phyloP scores from a whole-genome alignment of 1,284 basidiomycete genomes.

The Violaceomyces palustris region DNA sequence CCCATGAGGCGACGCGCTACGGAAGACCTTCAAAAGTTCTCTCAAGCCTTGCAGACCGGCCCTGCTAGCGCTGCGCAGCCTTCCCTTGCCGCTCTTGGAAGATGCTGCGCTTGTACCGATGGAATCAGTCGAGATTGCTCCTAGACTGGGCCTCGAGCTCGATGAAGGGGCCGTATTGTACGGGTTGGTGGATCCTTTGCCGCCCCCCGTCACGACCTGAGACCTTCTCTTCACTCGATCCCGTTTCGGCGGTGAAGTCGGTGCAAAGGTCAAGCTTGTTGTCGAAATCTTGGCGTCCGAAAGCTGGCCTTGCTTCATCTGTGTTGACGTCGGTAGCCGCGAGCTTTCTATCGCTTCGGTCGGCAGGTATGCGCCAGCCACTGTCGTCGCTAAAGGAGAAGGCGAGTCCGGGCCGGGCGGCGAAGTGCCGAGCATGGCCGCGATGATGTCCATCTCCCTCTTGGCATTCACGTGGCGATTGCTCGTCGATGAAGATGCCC shows the following conservation, averaged over 20 bases:
- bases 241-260: conserved; percentile 1
- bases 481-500: conserved; percentile 9
- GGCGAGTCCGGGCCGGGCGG: conserved; percentile 5
- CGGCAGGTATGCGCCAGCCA: conserved; percentile 10
- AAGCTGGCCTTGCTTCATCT: neutral
- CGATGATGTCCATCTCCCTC: conserved; percentile 39
- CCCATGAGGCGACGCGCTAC: conserved; percentile 3
- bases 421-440: conserved; percentile 27
- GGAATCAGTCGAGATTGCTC: conserved; percentile 1
- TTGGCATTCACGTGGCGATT: conserved; percentile 26
- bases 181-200: conserved; percentile 1
- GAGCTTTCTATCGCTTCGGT: neutral
- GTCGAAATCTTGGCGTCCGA: neutral
- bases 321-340: neutral
- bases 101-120: conserved; percentile 12
- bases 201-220: neutral
- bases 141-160: conserved; percentile 1
- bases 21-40: conserved; percentile 28
- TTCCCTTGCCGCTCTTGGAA: conserved; percentile 23
- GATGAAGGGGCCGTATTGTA: conserved; percentile 10
- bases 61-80: conserved; percentile 31
- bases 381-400: conserved; percentile 2
- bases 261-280: conserved; percentile 1
- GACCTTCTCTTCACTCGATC: conserved; percentile 1
- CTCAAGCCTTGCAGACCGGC: conserved; percentile 31